Evolutionary conservation across 768 basidiomycete genomes (phyloP).

Genomic region (Pisolithus orientalis): DNA sequence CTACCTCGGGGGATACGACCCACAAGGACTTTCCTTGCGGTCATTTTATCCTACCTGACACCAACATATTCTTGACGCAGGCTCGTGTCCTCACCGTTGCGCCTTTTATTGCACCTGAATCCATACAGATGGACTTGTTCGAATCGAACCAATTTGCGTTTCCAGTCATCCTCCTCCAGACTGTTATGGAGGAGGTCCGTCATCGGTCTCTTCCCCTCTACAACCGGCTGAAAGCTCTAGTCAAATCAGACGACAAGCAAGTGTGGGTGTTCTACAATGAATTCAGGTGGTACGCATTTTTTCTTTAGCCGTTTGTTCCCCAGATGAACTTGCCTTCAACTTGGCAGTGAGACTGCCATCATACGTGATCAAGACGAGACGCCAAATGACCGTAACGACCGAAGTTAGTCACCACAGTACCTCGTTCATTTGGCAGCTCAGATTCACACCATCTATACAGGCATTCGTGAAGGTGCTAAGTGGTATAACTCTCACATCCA

Average conservation of each 20-base stretch:
- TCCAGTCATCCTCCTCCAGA: constrained; percentile 89
- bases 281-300: constrained; percentile 60
- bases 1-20: constrained; percentile 47
- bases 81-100: constrained; percentile 30
- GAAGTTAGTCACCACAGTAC: constrained; percentile 47
- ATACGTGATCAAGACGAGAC: constrained; percentile 71
- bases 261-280: constrained; percentile 87
- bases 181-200: constrained; percentile 93
- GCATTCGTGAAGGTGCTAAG: constrained; percentile 78
- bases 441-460: constrained; percentile 31
- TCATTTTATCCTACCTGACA: constrained; percentile 87
- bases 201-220: constrained; percentile 90
- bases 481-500: constrained; percentile 83
- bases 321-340: not conserved
- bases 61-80: constrained; percentile 91
- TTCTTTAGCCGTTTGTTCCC: not conserved
- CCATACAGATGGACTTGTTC: constrained; percentile 82
- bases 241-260: constrained; percentile 80
- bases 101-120: not conserved
- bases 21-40: constrained; percentile 58
- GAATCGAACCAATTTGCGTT: constrained; percentile 69
- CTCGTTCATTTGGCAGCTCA: not conserved
- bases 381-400: constrained; percentile 92
- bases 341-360: constrained; percentile 68
- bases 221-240: constrained; percentile 83